These are phyloP conservation scores for Trichoderma gamsii DNA, from an alignment of 495 filamentous ascomycete species.

Conservation along the genomic window DNA sequence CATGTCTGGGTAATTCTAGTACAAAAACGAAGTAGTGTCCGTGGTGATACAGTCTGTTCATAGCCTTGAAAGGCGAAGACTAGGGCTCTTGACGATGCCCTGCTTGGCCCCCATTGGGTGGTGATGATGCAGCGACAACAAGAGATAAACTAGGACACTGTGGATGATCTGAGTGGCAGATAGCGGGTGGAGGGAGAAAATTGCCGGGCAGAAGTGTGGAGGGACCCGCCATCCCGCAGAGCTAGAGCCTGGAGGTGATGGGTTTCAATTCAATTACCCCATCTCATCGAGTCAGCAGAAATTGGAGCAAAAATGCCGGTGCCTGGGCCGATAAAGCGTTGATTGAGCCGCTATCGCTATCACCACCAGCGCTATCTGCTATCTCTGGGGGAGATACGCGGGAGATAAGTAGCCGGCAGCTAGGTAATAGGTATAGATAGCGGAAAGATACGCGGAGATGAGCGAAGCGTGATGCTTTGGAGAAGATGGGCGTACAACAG, in stretches of 20 bases:
- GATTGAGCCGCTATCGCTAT: background rate
- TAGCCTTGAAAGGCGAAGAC: background rate
- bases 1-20: background rate
- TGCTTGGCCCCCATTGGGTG: background rate
- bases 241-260: background rate
- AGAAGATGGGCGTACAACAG: too few species aligned
- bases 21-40: too few species aligned
- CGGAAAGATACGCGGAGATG: background rate
- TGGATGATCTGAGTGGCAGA: background rate
- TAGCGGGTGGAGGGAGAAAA: background rate
- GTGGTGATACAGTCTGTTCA: background rate
- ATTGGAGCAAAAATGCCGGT: background rate
- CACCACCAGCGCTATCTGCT: background rate
- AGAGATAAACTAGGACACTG: background rate
- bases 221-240: constrained; percentile 11
- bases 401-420: background rate
- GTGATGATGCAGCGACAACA: background rate
- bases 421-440: background rate
- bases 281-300: constrained; percentile 6
- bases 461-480: too few species aligned
- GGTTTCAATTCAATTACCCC: background rate
- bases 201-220: background rate
- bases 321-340: background rate
- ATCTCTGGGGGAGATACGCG: constrained; percentile 2
- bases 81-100: too few species aligned